These are phyloP conservation scores for Beauveria sp. DNA, from an alignment of 2,329 filamentous ascomycete species.

Conservation along the genomic window DNA sequence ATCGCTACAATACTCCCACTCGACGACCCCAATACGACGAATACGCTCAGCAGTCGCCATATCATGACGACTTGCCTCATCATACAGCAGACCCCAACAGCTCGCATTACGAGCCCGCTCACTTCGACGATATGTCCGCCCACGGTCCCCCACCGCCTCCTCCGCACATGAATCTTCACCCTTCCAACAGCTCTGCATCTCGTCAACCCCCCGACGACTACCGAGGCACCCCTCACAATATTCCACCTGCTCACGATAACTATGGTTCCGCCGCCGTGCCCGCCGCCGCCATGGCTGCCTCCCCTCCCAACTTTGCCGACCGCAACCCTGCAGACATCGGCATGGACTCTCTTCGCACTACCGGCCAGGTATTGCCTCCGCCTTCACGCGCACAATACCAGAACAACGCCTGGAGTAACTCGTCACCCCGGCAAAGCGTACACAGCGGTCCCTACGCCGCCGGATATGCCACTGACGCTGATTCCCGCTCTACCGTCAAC, in stretches of 20 bases:
- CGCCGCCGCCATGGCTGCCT: constrained; percentile 54
- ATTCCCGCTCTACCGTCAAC: constrained; percentile 36
- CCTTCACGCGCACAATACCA: constrained; percentile 26
- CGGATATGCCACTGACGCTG: constrained; percentile 23
- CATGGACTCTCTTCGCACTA: constrained; percentile 48
- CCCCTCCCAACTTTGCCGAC: constrained; percentile 59
- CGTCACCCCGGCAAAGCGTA: not conserved
- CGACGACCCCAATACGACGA: not conserved
- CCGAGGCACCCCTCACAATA: constrained; percentile 23
- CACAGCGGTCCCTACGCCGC: constrained; percentile 16
- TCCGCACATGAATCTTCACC: constrained; percentile 18
- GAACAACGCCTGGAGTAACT: not conserved
- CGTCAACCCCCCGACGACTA: constrained; percentile 19
- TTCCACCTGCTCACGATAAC: constrained; percentile 61
- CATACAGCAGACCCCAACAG: constrained; percentile 2
- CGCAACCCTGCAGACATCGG: constrained; percentile 53
- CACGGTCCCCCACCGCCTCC: constrained; percentile 12
- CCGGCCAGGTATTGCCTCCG: constrained; percentile 29
- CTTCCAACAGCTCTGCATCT: constrained; percentile 12
- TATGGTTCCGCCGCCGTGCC: constrained; percentile 49
- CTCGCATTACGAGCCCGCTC: constrained; percentile 1
- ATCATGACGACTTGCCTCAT: constrained; percentile 20
- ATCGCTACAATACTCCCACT: constrained; percentile 10
- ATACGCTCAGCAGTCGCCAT: constrained; percentile 14
- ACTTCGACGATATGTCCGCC: constrained; percentile 5